Conservation (phyloP, 1,284 basidiomycete genomes). For the Salmacisia buchloeana region DNA sequence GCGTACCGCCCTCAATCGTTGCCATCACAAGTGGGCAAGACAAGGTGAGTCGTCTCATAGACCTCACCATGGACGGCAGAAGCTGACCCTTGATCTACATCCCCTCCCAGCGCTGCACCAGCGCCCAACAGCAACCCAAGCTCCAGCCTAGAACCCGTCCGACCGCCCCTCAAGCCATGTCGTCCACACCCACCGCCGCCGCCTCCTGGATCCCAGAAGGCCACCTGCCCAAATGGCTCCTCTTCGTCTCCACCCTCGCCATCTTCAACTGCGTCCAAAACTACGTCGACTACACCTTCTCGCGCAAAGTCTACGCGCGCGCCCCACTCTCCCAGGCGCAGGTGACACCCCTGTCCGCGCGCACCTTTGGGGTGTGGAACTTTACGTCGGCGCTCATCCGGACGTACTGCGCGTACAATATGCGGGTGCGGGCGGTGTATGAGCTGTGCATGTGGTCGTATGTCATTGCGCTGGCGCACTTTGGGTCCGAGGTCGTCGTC, state of each 20-base stretch:
- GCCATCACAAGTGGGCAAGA: not conserved
- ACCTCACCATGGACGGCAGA: no score
- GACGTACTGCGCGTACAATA: slow-evolving; percentile 42
- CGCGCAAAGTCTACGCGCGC: slow-evolving; percentile 38
- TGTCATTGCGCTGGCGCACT: slow-evolving; percentile 82
- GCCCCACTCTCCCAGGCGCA: slow-evolving; percentile 16
- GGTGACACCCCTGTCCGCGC: slow-evolving; percentile 43
- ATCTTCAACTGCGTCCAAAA: slow-evolving; percentile 40
- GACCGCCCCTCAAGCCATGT: not conserved
- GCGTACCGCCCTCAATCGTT: no score
- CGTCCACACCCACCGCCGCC: not conserved
- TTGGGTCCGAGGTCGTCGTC: slow-evolving; percentile 74
- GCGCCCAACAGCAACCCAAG: no score
- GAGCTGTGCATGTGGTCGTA: slow-evolving; percentile 81
- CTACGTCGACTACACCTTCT: slow-evolving; percentile 30
- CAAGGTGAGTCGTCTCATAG: no score
- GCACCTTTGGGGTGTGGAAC: slow-evolving; percentile 48
- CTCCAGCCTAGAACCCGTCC: no score
- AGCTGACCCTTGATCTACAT: no score
- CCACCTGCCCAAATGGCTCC: slow-evolving; percentile 42
- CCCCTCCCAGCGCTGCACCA: not conserved
- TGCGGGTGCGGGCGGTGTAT: slow-evolving; percentile 56
- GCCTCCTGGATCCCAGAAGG: slow-evolving; percentile 19
- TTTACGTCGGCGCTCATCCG: slow-evolving; percentile 42
- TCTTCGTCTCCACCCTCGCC: slow-evolving; percentile 34